phyloP scores from a whole-genome alignment of 2,329 filamentous ascomycete species.

The Cordyceps fumosorosea region DNA sequence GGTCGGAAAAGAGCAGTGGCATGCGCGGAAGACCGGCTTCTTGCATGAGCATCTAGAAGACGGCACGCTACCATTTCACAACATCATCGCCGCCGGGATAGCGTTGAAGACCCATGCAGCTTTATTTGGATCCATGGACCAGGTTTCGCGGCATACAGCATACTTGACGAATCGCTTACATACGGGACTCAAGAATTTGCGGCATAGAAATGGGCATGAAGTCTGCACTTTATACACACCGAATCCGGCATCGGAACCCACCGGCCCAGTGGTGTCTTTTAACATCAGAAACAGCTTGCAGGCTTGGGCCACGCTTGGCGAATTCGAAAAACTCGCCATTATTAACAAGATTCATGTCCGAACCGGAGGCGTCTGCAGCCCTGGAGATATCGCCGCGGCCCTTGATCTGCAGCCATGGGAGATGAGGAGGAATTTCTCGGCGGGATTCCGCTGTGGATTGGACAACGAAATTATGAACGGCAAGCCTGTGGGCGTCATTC shows the following conservation, averaged over 20 bases:
- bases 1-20: conserved; percentile 72
- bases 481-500: conserved; percentile 81
- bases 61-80: conserved; percentile 86
- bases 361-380: conserved; percentile 87
- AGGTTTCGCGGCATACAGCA: conserved; percentile 64
- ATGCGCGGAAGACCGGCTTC: conserved; percentile 63
- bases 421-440: conserved; percentile 75
- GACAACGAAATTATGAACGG: conserved; percentile 77
- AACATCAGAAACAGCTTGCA: conserved; percentile 66
- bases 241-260: conserved; percentile 21
- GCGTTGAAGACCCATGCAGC: conserved; percentile 64
- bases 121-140: conserved; percentile 65
- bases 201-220: conserved; percentile 59
- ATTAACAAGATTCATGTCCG: conserved; percentile 77
- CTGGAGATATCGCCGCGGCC: conserved; percentile 71
- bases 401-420: conserved; percentile 74
- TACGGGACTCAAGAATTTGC: conserved; percentile 47
- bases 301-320: conserved; percentile 70
- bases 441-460: conserved; percentile 76
- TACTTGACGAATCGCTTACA: conserved; percentile 48
- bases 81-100: conserved; percentile 71
- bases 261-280: conserved; percentile 76
- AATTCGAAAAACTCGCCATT: conserved; percentile 80
- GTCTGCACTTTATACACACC: conserved; percentile 62
- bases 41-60: conserved; percentile 84